phyloP scores from a whole-genome alignment of 2,329 filamentous ascomycete genomes.

The Escovopsis sp. region DNA sequence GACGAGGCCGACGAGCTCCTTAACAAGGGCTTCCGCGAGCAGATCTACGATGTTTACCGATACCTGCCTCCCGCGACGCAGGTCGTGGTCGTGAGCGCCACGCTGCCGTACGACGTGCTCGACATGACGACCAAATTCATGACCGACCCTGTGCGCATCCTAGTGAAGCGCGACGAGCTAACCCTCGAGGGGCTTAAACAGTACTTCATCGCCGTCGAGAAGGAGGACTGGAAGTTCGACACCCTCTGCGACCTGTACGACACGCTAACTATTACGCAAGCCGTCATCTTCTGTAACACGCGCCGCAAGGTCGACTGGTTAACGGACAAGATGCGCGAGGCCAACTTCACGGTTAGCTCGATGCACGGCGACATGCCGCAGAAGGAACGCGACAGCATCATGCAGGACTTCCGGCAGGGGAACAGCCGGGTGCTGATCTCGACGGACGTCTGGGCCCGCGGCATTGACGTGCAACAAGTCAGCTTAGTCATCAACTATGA shows the following conservation, averaged over 20 bases:
- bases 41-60: constrained; percentile 98
- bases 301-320: constrained; percentile 98
- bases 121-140: constrained; percentile 99
- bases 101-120: constrained; percentile 90
- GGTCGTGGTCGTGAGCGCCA: constrained; percentile 95
- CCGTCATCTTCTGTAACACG: constrained; percentile 99
- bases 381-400: constrained; percentile 94
- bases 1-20: constrained; percentile 52
- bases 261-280: constrained; percentile 94
- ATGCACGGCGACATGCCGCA: constrained; percentile 99
- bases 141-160: constrained; percentile 90
- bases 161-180: constrained; percentile 97
- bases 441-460: constrained; percentile 93
- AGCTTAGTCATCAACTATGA: constrained; percentile 99
- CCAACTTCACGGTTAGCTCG: constrained; percentile 94
- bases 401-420: constrained; percentile 96
- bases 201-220: constrained; percentile 98
- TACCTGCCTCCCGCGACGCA: constrained; percentile 93
- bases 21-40: constrained; percentile 91
- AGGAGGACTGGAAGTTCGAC: constrained; percentile 99
- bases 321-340: constrained; percentile 97
- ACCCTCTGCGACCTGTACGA: constrained; percentile 98
- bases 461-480: constrained; percentile 98
- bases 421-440: constrained; percentile 94
- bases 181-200: constrained; percentile 96